Evolutionary conservation across 495 filamentous ascomycete species (phyloP).

Genomic region (Neurospora sp.): DNA sequence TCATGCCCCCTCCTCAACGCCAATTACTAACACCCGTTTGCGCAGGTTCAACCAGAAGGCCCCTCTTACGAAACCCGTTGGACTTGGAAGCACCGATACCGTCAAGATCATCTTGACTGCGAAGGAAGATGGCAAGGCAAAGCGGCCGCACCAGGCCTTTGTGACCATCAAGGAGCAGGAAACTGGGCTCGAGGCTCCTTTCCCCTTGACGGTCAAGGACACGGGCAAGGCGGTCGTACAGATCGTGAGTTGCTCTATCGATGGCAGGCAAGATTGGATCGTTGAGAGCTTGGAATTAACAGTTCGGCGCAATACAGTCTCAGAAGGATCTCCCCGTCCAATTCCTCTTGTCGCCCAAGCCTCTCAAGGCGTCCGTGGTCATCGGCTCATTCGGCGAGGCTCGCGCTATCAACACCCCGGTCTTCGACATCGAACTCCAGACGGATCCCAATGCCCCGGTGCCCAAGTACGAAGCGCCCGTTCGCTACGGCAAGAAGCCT

Average conservation of each 20-base stretch:
- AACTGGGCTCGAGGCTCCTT: conserved; percentile 79
- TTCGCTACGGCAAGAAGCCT: conserved; percentile 68
- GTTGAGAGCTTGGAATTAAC: conserved; percentile 3
- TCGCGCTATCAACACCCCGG: conserved; percentile 55
- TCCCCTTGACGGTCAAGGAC: conserved; percentile 75
- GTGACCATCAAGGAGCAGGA: conserved; percentile 65
- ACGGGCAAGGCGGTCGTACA: conserved; percentile 76
- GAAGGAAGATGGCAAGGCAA: conserved; percentile 65
- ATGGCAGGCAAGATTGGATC: background rate
- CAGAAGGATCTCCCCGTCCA: conserved; percentile 85
- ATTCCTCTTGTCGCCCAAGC: conserved; percentile 54
- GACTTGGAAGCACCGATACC: conserved; percentile 57
- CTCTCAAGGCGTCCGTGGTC: conserved; percentile 67
- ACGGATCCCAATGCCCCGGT: conserved; percentile 49
- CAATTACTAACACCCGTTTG: conserved; percentile 1
- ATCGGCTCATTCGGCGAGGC: conserved; percentile 80
- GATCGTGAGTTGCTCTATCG: conserved; percentile 47
- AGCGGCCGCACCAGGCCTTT: conserved; percentile 88
- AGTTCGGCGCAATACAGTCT: conserved; percentile 41
- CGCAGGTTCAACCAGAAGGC: conserved; percentile 52
- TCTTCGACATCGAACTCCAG: conserved; percentile 48
- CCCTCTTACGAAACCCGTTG: conserved; percentile 53
- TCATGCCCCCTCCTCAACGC: background rate
- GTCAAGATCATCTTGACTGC: conserved; percentile 76
- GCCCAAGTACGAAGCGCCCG: conserved; percentile 51